These are phyloP conservation scores for Phytophthora aleatoria DNA, from an alignment of 352 stramenopile species.

Conservation along the genomic window DNA sequence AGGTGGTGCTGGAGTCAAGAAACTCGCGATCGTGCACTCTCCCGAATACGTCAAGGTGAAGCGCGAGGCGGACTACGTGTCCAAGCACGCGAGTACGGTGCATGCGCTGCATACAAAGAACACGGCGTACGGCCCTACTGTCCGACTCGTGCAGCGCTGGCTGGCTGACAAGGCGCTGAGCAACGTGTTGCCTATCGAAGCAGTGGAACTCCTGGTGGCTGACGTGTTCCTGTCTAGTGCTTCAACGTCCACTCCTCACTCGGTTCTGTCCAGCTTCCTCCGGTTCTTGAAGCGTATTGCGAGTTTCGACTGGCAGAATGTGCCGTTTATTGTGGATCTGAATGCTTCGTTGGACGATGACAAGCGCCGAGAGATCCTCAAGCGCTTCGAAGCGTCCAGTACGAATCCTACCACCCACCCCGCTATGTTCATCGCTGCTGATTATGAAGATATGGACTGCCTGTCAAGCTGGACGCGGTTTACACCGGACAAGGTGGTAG, in stretches of 20 bases:
- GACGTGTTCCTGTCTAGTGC: slow-evolving; percentile 66
- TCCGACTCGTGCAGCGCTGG: slow-evolving; percentile 84
- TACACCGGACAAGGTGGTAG: slow-evolving; percentile 59
- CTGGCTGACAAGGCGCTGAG: slow-evolving; percentile 80
- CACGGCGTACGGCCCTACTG: slow-evolving; percentile 76
- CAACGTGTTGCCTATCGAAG: slow-evolving; percentile 70
- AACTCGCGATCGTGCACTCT: slow-evolving; percentile 63
- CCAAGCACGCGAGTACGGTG: slow-evolving; percentile 71
- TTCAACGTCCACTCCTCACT: slow-evolving; percentile 62
- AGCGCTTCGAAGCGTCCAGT: slow-evolving; percentile 77
- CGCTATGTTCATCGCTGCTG: slow-evolving; percentile 77
- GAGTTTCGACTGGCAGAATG: slow-evolving; percentile 75
- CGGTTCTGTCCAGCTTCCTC: slow-evolving; percentile 80
- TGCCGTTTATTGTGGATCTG: slow-evolving; percentile 77
- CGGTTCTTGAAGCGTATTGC: slow-evolving; percentile 78
- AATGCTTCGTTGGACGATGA: slow-evolving; percentile 66
- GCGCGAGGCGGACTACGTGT: slow-evolving; percentile 62
- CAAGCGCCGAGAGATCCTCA: slow-evolving; percentile 70
- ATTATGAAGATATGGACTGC: slow-evolving; percentile 83
- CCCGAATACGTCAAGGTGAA: slow-evolving; percentile 66
- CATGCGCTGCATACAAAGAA: slow-evolving; percentile 84
- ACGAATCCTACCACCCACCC: slow-evolving; percentile 60
- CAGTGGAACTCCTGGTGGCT: slow-evolving; percentile 81
- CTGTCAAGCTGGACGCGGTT: slow-evolving; percentile 85
- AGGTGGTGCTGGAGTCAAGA: slow-evolving; percentile 57